Base-by-base conservation (phyloP, 1,284 basidiomycete species). In the Cryptococcus sp. region DNA sequence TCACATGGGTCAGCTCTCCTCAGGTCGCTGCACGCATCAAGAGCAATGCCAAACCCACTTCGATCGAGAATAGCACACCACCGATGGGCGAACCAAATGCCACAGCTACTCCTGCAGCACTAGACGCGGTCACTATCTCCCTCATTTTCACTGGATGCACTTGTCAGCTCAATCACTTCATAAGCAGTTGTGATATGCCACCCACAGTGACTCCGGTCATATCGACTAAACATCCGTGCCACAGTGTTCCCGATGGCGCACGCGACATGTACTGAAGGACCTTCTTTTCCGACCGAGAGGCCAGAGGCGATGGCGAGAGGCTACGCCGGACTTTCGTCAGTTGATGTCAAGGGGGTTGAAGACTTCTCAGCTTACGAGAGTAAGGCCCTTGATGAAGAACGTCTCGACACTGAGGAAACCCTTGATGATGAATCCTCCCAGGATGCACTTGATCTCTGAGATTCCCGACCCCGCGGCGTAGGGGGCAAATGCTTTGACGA, bases 391-490 rank as follows among this genome's bases (percentile, higher is more conserved):
- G 75, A 97, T 88, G 59, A 86, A 80, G 62, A 98, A 86, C 0
- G 95, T 98, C 76, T 87, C 85, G 59, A 89, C 85, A 12, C 91
- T 88, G 39, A 98, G 82, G 73, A 89, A 99, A 0, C 92, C 92
- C 75, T 95, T 87, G 87, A 98, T 98, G 68, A 93, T 83, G 77
- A 99, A 98, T 1, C 96, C 96, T 5, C 91, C 91, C 20, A 99
- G 80, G 66, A 98, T 98, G 75, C 94, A 98, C 72, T 98, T 99
- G 79, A 99, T 98, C 78, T 99, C 96, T 23, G 93, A 92, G 57
- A 99, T 98, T 53, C 96, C 96, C 59, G 93, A 97, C 4, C 96
- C 95, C 8, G 96, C 96, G 9, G 96, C 93, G 74, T 96, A 96
- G 52, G 88, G 93, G 2, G 95, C 93, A 68, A 96, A 86, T 4